These are phyloP conservation scores for Pyrenophora graminea DNA, from an alignment of 2,329 filamentous ascomycete genomes.

Conservation along the genomic window DNA sequence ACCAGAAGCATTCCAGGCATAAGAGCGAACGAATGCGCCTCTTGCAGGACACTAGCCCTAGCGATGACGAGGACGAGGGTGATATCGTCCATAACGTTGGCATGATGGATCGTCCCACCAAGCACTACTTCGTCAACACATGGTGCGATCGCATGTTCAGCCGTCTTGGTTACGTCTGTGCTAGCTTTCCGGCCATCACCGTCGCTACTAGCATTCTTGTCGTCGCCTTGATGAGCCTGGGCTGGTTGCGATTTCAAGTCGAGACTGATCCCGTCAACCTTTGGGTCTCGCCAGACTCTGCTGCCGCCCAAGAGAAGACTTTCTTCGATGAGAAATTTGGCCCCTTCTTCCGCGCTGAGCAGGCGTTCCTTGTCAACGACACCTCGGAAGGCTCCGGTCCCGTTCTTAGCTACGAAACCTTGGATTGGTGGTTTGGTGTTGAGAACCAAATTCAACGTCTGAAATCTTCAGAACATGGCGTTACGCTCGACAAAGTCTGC, in stretches of 20 bases:
- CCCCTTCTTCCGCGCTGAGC: slow-evolving; percentile 92
- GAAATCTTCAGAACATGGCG: slow-evolving; percentile 69
- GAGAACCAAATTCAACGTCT: slow-evolving; percentile 76
- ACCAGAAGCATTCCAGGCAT: slow-evolving; percentile 71
- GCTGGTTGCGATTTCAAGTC: slow-evolving; percentile 86
- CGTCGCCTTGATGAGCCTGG: slow-evolving; percentile 78
- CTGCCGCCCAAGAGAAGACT: slow-evolving; percentile 86
- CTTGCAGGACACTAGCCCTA: slow-evolving; percentile 79
- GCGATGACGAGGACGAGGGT: slow-evolving; percentile 92
- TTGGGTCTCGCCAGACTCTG: slow-evolving; percentile 95
- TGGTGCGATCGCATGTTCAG: slow-evolving; percentile 81
- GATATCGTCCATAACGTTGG: slow-evolving; percentile 77
- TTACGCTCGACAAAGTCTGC: slow-evolving; percentile 81
- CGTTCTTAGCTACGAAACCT: slow-evolving; percentile 84
- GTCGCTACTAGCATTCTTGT: slow-evolving; percentile 76
- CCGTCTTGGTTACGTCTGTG: slow-evolving; percentile 76
- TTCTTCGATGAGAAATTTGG: slow-evolving; percentile 95
- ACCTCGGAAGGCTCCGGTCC: slow-evolving; percentile 69
- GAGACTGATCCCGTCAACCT: slow-evolving; percentile 88
- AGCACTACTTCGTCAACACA: slow-evolving; percentile 81
- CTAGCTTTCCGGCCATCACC: slow-evolving; percentile 81
- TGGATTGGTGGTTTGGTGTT: slow-evolving; percentile 92
- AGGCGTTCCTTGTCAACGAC: slow-evolving; percentile 92
- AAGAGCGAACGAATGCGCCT: slow-evolving; percentile 84
- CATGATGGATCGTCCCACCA: slow-evolving; percentile 77